These are phyloP conservation scores for Lolium rigidum DNA, from an alignment of 176 grass and related monocot genomes.

Conservation along the genomic window DNA sequence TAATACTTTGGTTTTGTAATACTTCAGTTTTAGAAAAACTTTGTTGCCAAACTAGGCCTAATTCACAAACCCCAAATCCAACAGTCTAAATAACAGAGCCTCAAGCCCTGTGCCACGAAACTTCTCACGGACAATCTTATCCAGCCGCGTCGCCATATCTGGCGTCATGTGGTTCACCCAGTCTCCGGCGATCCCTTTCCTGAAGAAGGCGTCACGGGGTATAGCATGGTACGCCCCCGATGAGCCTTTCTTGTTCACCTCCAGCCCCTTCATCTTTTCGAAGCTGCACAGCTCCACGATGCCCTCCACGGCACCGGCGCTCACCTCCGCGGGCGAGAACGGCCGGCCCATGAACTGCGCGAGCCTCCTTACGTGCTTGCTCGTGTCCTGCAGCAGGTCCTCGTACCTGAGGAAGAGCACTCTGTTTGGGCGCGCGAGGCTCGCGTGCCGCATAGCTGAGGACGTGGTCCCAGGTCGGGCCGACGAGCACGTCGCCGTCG, in stretches of 20 bases:
- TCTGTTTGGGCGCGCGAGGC: neutral
- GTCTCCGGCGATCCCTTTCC: constrained; percentile 58
- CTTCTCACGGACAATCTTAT: constrained; percentile 40
- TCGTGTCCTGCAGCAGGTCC: constrained; percentile 43
- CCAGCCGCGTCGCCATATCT: constrained; percentile 45
- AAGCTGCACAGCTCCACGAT: constrained; percentile 62
- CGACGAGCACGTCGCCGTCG: constrained; percentile 41
- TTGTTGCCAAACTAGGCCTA: too few species aligned
- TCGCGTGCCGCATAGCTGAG: constrained; percentile 49
- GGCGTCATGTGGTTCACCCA: constrained; percentile 50
- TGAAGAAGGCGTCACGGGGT: constrained; percentile 21
- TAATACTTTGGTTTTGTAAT: too few species aligned
- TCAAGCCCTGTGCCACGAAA: constrained; percentile 27
- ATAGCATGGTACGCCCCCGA: neutral
- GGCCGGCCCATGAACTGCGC: constrained; percentile 55
- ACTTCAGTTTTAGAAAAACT: too few species aligned
- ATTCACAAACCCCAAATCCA: too few species aligned
- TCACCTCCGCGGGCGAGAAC: constrained; percentile 48
- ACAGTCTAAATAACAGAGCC: neutral
- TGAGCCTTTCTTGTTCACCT: constrained; percentile 44
- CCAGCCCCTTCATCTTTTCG: constrained; percentile 45
- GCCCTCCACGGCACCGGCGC: constrained; percentile 22
- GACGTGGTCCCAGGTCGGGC: constrained; percentile 62
- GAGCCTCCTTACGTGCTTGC: constrained; percentile 21
- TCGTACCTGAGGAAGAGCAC: constrained; percentile 45